Base-by-base conservation (phyloP, 225 moss, liverwort and hornwort species). In the Physcomitrium patens region DNA sequence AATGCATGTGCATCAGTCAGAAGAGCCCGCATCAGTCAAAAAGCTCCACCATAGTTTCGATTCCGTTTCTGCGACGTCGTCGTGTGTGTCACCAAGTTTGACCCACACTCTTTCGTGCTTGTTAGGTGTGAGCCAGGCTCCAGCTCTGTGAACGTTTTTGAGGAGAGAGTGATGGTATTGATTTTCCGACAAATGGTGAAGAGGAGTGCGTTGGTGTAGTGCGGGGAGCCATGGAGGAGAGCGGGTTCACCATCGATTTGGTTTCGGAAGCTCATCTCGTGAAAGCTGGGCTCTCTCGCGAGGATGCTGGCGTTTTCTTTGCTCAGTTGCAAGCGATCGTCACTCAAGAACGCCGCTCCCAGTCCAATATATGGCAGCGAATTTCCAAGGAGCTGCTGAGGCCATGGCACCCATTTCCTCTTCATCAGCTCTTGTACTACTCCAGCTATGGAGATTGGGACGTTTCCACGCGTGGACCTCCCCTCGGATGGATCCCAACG, bases 401-500 rank as follows among this genome's bases (percentile, higher is more conserved):
- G 3, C 86, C 85, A 0, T 65, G 74, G 42, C 71, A 85, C 51
- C 86, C 91, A 5, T 83, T 82, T 63, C 68, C 67, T 8, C 67
- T 91, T n/a, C 91, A 91, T 70, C 89, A 80, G 66, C 86, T 87
- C 61, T 65, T 89, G 84, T 91, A 86, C 57, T 81, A 89, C 75
- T 81, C 85, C 56, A 79, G 78, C 3, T 91, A 82, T 44, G 47
- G 45, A 14, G 65, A 50, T 26, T 91, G 91, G 90, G 79, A 87
- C 46, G n/a, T 49, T 1, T 24, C 62, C 19, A 9, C 57, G 50
- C 73, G 24, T 8, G 90, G 90, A 0, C 90, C 81, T 5, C 87
- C 90, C 9, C 81, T 53, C 5, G 80, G 85, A 9, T 87, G 90
- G 90, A 83, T 83, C 11, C 90, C 90, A 6, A 70, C 82, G 52